Base-by-base conservation (phyloP, 2,329 filamentous ascomycete species). In the Xylaria sp. region DNA sequence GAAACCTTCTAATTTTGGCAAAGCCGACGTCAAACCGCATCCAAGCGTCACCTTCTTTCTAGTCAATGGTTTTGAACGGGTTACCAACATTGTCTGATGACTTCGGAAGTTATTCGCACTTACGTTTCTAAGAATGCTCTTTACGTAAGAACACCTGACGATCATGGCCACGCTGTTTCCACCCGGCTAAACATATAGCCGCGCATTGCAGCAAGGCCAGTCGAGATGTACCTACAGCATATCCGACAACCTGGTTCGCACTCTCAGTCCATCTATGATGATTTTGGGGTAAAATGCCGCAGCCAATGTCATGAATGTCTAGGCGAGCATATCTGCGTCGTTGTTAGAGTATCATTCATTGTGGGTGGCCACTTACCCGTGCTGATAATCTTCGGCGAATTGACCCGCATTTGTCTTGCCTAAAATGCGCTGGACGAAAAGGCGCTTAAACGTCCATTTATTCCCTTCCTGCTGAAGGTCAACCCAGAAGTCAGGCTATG, bases 211-310 rank as follows among this genome's bases (percentile, higher is more conserved):
- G 35, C 33, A 35, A 15, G 15, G 13, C n/a, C 23, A 46, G 29
- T n/a, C 43, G 23, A 46, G 38, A 4, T 25, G 40, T 33, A 33
- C 41, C 10, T 11, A 7, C 19, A 43, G 3, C 6, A 35, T 33
- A 54, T 46, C 54, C 48, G 31, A 51, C 21, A 33, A 44, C 33
- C 54, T 49, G 41, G 54, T 35, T 58, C 58, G 23, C 17, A 19
- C 25, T 53, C 37, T 13, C 17, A 43, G 5, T 11, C 35, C 44
- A 40, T 44, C 11, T 44, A 17, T 29, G 27, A 35, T 23, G 19
- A 1, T 13, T 33, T 47, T 7, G 4, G 33, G 47, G 19, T 23
- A 17, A 37, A 46, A 44, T 4, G 33, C 5, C 13, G 33, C 4
- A 33, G 15, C 19, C 17, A 3, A 21, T 4, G 23, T 19, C 17